These are phyloP conservation scores for Botryotinia convoluta DNA, from an alignment of 2,329 filamentous ascomycete species.

Conservation along the genomic window DNA sequence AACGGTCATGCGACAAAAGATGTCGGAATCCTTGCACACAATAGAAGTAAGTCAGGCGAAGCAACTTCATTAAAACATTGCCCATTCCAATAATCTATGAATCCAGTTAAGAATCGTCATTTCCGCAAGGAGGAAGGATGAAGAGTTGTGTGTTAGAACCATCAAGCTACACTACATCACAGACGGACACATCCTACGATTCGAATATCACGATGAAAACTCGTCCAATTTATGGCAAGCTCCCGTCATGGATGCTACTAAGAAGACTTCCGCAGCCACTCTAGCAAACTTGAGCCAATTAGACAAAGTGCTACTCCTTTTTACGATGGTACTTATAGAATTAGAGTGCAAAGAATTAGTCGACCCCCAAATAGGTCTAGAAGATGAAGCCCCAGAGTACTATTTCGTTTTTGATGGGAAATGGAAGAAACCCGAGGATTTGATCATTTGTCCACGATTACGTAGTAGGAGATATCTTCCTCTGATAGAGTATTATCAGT, in stretches of 20 bases:
- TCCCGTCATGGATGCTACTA: background rate
- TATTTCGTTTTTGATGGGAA: background rate
- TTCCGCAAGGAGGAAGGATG: background rate
- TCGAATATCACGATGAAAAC: constrained; percentile 1
- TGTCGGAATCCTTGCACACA: background rate
- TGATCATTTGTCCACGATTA: constrained; percentile 5
- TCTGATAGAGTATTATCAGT: background rate
- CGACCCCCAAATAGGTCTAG: background rate
- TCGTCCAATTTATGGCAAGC: background rate
- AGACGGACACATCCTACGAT: constrained; percentile 3
- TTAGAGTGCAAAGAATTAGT: background rate
- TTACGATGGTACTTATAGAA: background rate
- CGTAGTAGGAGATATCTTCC: background rate
- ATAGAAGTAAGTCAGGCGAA: background rate
- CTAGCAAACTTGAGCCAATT: background rate
- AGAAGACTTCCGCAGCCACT: background rate
- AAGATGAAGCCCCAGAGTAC: too few relatives aligned
- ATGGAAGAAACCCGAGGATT: constrained; percentile 1
- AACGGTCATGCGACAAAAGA: background rate
- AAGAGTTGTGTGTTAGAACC: background rate
- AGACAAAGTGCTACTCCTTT: background rate
- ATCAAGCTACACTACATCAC: background rate
- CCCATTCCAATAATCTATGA: background rate
- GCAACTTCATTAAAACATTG: background rate
- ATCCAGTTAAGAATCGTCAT: background rate